phyloP scores from a whole-genome alignment of 805 yeast species.

The Allodekkera sacchari region DNA sequence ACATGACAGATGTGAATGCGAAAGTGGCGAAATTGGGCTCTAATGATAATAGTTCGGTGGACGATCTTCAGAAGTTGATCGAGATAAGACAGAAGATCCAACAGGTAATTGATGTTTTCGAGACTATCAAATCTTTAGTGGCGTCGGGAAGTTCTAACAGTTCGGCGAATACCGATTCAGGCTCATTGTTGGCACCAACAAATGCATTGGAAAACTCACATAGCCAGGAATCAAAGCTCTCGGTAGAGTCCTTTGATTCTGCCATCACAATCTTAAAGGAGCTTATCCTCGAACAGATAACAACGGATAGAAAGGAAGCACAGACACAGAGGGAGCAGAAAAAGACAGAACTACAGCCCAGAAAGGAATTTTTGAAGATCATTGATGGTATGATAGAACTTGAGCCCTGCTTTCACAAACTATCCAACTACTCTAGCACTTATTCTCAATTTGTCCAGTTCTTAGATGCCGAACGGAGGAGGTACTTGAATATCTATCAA shows the following conservation, averaged over 20 bases:
- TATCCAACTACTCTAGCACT: slow-evolving; percentile 40
- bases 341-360: slow-evolving; percentile 3
- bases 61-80: slow-evolving; percentile 36
- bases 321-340: slow-evolving; percentile 5
- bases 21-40: slow-evolving; percentile 14
- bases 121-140: slow-evolving; percentile 32
- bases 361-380: slow-evolving; percentile 29
- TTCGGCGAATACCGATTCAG: not conserved
- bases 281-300: slow-evolving; percentile 36
- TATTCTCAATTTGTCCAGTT: slow-evolving; percentile 42
- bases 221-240: too few relatives aligned
- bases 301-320: slow-evolving; percentile 18
- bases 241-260: slow-evolving; percentile 2
- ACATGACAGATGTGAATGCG: slow-evolving; percentile 27
- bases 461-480: slow-evolving; percentile 29
- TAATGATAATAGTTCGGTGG: slow-evolving; percentile 15
- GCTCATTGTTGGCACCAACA: too few relatives aligned
- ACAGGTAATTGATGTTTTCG: slow-evolving; percentile 38
- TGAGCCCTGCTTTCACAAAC: slow-evolving; percentile 44
- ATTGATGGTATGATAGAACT: slow-evolving; percentile 40
- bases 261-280: slow-evolving; percentile 39
- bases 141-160: slow-evolving; percentile 16
- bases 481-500: slow-evolving; percentile 13
- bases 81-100: slow-evolving; percentile 36
- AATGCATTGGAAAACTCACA: too few relatives aligned